These are phyloP conservation scores for Corynascus novoguineensis DNA, from an alignment of 495 filamentous ascomycete genomes.

Conservation along the genomic window DNA sequence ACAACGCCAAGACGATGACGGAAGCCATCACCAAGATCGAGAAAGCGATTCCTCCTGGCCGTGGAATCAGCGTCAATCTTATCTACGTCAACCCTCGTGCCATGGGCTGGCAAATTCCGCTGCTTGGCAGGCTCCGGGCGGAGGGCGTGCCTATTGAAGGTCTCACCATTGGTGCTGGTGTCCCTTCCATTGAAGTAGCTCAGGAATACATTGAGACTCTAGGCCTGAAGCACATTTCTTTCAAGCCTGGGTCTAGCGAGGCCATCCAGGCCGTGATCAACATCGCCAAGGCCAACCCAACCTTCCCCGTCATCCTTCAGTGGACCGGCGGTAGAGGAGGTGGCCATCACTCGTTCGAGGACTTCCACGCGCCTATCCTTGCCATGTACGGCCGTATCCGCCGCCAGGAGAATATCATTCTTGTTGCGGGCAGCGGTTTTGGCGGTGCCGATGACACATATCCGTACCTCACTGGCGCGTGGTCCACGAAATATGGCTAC, in stretches of 20 bases:
- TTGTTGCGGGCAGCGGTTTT: slow-evolving; percentile 88
- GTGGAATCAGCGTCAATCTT: slow-evolving; percentile 88
- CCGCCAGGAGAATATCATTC: slow-evolving; percentile 74
- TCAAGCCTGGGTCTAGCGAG: slow-evolving; percentile 89
- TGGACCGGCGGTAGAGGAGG: slow-evolving; percentile 95
- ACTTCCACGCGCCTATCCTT: slow-evolving; percentile 91
- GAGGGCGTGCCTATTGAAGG: slow-evolving; percentile 93
- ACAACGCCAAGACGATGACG: slow-evolving; percentile 84
- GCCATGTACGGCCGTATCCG: slow-evolving; percentile 84
- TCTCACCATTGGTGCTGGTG: slow-evolving; percentile 88
- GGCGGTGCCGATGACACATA: slow-evolving; percentile 89
- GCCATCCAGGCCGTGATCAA: slow-evolving; percentile 88
- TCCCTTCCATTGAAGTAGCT: slow-evolving; percentile 88
- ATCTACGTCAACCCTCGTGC: slow-evolving; percentile 96
- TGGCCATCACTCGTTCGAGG: slow-evolving; percentile 91
- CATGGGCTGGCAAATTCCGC: slow-evolving; percentile 96
- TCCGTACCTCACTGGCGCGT: slow-evolving; percentile 82
- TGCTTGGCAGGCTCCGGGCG: slow-evolving; percentile 75
- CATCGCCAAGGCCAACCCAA: slow-evolving; percentile 80
- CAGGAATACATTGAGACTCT: slow-evolving; percentile 91
- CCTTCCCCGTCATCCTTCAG: slow-evolving; percentile 83
- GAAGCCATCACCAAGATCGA: slow-evolving; percentile 87
- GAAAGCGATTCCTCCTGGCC: slow-evolving; percentile 76
- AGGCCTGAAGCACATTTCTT: slow-evolving; percentile 89
- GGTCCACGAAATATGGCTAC: slow-evolving; percentile 80